These are phyloP conservation scores for Agaricus sinodeliciosus DNA, from an alignment of 768 basidiomycete genomes.

Conservation along the genomic window DNA sequence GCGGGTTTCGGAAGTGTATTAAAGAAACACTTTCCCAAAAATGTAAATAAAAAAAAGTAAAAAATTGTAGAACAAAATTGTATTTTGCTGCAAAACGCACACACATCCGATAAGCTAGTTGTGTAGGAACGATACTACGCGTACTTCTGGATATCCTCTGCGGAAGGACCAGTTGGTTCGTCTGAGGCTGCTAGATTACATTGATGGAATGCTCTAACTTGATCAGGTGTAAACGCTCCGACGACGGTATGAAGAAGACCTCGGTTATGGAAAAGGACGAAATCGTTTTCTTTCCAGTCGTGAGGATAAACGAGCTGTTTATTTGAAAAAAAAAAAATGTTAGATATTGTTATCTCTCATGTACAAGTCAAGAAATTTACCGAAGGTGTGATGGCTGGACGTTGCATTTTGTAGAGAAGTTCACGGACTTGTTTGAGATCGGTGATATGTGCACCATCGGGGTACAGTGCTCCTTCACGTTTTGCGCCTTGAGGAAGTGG, in stretches of 20 bases:
- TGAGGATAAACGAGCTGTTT: conserved; percentile 77
- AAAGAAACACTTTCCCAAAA: too few species aligned
- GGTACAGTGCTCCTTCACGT: conserved; percentile 65
- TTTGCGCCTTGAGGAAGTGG: conserved; percentile 59
- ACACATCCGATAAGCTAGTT: neutral
- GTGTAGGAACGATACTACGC: too few species aligned
- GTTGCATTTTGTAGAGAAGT: conserved; percentile 78
- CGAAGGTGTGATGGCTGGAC: conserved; percentile 80
- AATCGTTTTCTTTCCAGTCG: conserved; percentile 71
- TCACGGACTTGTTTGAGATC: conserved; percentile 68
- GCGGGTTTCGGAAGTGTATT: too few species aligned
- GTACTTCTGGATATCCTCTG: conserved; percentile 61
- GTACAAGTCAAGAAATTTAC: conserved; percentile 28
- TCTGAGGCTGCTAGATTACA: conserved; percentile 83
- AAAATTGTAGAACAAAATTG: too few species aligned
- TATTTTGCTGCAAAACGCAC: neutral
- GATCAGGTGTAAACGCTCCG: conserved; percentile 62
- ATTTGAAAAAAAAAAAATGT: neutral
- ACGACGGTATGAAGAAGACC: conserved; percentile 77
- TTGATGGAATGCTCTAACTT: conserved; percentile 75
- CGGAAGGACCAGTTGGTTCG: conserved; percentile 59
- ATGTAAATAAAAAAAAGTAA: neutral
- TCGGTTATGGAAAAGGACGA: conserved; percentile 84
- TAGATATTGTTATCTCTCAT: neutral
- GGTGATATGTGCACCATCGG: conserved; percentile 72